Percentiles rank a stretch among this genome's conserved stretches.
phyloP scores from a whole-genome alignment of 75 land plant species.

The Pinus tabuliformis region DNA sequence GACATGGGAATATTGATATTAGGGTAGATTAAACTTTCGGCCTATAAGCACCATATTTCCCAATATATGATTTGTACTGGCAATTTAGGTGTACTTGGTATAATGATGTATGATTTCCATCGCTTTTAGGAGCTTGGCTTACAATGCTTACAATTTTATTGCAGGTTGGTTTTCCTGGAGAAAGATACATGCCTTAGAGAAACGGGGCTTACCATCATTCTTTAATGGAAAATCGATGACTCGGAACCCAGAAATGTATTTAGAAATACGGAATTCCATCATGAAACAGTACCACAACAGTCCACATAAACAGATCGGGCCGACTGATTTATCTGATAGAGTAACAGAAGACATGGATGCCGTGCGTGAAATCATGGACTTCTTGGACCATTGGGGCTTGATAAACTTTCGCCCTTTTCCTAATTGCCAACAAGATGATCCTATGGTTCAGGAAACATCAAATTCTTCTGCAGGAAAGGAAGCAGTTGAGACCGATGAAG shows the following conservation, averaged over 20 bases:
- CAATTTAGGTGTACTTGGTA: not conserved
- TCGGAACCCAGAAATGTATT: conserved; percentile 63
- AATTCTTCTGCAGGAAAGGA: conserved; percentile 1
- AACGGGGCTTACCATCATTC: conserved; percentile 64
- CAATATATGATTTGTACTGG: too few species aligned
- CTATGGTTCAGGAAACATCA: conserved; percentile 6
- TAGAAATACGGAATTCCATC: conserved; percentile 78
- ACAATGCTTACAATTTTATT: not conserved
- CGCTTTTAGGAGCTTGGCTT: not conserved
- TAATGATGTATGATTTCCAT: not conserved
- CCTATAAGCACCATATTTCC: too few species aligned
- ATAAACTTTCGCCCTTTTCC: conserved; percentile 86
- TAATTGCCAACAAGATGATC: conserved; percentile 1
- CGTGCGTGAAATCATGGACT: conserved; percentile 70
- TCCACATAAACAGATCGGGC: conserved; percentile 53
- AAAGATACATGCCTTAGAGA: conserved; percentile 70
- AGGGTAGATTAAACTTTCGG: too few species aligned
- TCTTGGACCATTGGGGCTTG: conserved; percentile 94
- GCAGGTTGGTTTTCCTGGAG: conserved; percentile 97
- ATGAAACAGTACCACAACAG: conserved; percentile 73
- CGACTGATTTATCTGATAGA: conserved; percentile 58
- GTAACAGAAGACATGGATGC: conserved; percentile 47
- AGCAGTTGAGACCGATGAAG: conserved; percentile 3
- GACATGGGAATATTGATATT: too few species aligned
- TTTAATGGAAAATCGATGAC: conserved; percentile 68